These are phyloP conservation scores for Neofusicoccum sp. DNA, from an alignment of 2,329 filamentous ascomycete genomes.

Conservation along the genomic window DNA sequence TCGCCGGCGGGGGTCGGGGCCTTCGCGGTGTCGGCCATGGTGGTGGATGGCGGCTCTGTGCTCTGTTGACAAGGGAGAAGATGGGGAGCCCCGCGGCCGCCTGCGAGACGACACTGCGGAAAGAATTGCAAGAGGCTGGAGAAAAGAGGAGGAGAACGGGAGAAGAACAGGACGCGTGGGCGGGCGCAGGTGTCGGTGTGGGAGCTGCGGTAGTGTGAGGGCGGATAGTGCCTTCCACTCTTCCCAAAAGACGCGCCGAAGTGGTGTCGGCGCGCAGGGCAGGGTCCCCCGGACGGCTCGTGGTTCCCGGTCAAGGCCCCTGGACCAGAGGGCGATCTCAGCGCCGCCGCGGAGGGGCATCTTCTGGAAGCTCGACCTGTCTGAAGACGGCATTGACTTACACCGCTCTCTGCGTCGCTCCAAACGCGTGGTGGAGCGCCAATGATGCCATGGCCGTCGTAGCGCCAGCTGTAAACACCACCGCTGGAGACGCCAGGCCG, in stretches of 20 bases:
- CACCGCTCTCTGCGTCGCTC: conserved; percentile 1
- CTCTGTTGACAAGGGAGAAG: neutral
- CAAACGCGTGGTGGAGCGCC: neutral
- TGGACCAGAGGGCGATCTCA: conserved; percentile 5
- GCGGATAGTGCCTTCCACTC: conserved; percentile 3
- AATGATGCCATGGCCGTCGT: conserved; percentile 8
- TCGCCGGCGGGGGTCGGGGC: neutral
- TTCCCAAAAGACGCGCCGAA: conserved; percentile 14
- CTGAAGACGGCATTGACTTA: conserved; percentile 17
- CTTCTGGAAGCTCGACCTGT: conserved; percentile 12
- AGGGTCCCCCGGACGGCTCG: neutral
- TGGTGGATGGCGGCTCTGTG: conserved; percentile 4
- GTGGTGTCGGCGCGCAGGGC: conserved; percentile 12
- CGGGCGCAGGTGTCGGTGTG: neutral
- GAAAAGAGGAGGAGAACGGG: neutral
- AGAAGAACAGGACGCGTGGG: neutral
- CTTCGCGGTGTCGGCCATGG: conserved; percentile 16
- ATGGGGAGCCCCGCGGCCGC: neutral
- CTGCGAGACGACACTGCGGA: neutral
- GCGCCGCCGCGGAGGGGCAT: conserved; percentile 7
- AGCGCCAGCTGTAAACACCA: neutral
- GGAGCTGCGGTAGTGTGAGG: neutral
- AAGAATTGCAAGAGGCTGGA: neutral
- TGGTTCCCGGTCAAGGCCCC: conserved; percentile 9
- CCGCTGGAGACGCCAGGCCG: neutral